Conservation (phyloP, 768 basidiomycete species). For the Multifurca ochricompacta region DNA sequence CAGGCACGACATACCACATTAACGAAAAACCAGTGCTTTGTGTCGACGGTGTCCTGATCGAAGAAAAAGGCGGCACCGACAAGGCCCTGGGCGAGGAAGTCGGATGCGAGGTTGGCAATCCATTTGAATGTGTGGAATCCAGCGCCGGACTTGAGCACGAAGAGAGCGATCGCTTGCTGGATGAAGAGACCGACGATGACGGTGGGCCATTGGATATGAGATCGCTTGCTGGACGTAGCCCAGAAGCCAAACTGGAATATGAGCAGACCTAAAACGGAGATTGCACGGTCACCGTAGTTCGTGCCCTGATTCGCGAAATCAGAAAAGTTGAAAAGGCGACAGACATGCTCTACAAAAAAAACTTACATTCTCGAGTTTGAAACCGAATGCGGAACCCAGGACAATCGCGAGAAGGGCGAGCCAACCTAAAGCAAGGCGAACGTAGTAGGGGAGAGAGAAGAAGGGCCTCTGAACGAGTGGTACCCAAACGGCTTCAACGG, state of each 20-base stretch:
- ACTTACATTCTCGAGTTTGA: conserved; percentile 49
- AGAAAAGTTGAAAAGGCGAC: background rate
- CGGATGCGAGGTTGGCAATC: conserved; percentile 72
- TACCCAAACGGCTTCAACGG: conserved; percentile 65
- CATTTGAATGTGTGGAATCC: conserved; percentile 81
- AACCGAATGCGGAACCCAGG: conserved; percentile 85
- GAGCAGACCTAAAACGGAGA: conserved; percentile 71
- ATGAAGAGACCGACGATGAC: conserved; percentile 79
- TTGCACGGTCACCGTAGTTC: conserved; percentile 70
- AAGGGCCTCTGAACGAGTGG: conserved; percentile 61
- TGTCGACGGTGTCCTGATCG: conserved; percentile 46
- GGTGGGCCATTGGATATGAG: conserved; percentile 74
- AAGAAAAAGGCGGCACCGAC: conserved; percentile 82
- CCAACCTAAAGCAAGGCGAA: conserved; percentile 66
- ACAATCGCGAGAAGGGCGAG: conserved; percentile 65
- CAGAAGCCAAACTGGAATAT: conserved; percentile 76
- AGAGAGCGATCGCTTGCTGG: conserved; percentile 81
- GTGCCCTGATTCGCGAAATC: conserved; percentile 37
- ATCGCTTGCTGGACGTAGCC: conserved; percentile 53
- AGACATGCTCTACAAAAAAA: background rate
- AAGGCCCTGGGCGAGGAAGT: conserved; percentile 63
- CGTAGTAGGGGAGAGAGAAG: conserved; percentile 44
- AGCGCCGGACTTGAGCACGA: conserved; percentile 78
- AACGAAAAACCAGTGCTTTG: conserved; percentile 79
- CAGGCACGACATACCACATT: conserved; percentile 45